Evolutionary conservation across 1,139 yeast species (phyloP), one percentile per base, ranked within the genome.

Genomic region (Kodamaea plutei): DNA sequence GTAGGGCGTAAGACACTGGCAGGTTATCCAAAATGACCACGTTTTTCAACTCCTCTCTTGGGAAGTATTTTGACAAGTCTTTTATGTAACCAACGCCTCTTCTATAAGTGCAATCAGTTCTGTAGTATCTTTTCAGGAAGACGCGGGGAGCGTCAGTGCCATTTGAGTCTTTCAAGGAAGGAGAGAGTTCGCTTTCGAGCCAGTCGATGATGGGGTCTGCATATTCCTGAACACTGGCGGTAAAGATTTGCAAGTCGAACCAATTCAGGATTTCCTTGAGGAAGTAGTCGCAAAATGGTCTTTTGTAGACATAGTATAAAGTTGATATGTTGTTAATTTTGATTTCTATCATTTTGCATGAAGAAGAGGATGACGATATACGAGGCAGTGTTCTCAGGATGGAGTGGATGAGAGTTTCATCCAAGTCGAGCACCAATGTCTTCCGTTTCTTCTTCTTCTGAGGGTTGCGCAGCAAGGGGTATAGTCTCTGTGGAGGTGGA

Each of bases 171-270:
- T 31, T 28, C 6, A 23, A 20, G 8, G 26, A 15, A 4, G 32
- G 24, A 18, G 28, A 13, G 15, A 64, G 53, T 29, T 67, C 73
- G 33, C 52, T 54, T 44, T 68, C 74, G 13, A 91, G 62, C 82
- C 94, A 85, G 56, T 89, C 93, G 31, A 91, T 87, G 38, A 91
- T 93, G 0, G 98, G 98, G 51, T 91, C 98, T 0, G 98, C 98
- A 48, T 91, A 91, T 53, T 88, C 96, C 56, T 79, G 79, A 37
- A 91, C 93, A 30, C 95, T 82, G 2, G 98, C 98, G 0, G 98
- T 91, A 61, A 88, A 88, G 8, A 91, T 76, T 28, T 88, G 91
- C 25, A 91, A 63, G 45, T 87, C 84, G 56, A 78, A 91, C 97
- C 97, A 91, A 47, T 79, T 77, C 34, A 81, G 66, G 9, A 88